Evolutionary conservation across 2,329 filamentous ascomycete species (phyloP), one percentile per base, ranked within the genome.

Genomic region (Phialocephala sp.): DNA sequence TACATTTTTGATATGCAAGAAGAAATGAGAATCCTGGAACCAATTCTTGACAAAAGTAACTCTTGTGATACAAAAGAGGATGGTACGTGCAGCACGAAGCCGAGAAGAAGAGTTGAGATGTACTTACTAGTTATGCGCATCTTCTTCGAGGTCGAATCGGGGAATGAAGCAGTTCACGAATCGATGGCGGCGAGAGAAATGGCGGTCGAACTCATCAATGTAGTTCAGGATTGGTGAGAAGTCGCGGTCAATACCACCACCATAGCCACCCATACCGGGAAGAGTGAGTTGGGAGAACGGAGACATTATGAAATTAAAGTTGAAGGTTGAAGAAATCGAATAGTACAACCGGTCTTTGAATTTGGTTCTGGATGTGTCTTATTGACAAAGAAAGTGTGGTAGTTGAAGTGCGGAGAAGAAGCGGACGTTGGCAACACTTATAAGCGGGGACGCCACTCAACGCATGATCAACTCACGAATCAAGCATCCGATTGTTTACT

Each of bases 101-200:
- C 9, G 37, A 24, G 6, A 14, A 20, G n/a, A 14, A 20, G 20
- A 50, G n/a, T 6, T 50, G 45, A 50, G 45, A 54, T 54, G 18
- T 54, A 54, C 50, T 54, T 54, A 54, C 50, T 69, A 69, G n/a
- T 45, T 61, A 22, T 65, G 50, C 4, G 41, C 37, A 58, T 69
- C 66, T 58, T 70, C 67, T 47, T 71, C 68, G 4, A 70, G 65
- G 59, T 68, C 68, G 56, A 71, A 70, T n/a, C 69, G 59, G 0
- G 66, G 69, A 37, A 69, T 67, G 54, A 66, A 71, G 45, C 62
- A 65, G 47, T 64, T 67, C 24, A 67, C 14, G 43, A 67, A 70
- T 9, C 60, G 64, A 45, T 68, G 64, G 3, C 56, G 64, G 15
- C 43, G 58, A 4, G 68, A 67, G 54, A 67, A 69, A 45, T 68